Conservation (phyloP, 169 alveolate species). For the Plasmodium yoelii region DNA sequence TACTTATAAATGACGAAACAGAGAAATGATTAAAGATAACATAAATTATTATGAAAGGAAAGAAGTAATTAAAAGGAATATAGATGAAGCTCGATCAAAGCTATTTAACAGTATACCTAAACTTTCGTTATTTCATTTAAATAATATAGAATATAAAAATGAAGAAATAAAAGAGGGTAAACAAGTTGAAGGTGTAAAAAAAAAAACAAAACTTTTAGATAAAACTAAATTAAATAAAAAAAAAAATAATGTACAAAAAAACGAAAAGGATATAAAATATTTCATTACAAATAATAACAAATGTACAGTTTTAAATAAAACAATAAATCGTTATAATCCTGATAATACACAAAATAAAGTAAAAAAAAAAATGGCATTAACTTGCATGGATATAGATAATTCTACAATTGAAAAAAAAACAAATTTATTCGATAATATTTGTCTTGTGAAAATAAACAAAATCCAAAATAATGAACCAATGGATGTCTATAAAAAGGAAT, state of each 20-base stretch:
- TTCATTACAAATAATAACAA: not conserved
- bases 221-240: not conserved
- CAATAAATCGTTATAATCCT: too few relatives aligned
- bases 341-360: too few relatives aligned
- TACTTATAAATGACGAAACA: too few relatives aligned
- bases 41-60: not conserved
- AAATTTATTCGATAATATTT: too few relatives aligned
- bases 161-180: not conserved
- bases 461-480: not conserved
- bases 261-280: not conserved
- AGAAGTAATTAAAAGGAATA: not conserved
- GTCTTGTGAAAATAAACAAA: not conserved
- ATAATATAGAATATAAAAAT: not conserved
- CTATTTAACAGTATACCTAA: not conserved
- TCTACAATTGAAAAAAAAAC: too few relatives aligned
- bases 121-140: not conserved
- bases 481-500: not conserved
- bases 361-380: too few relatives aligned
- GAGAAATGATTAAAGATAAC: not conserved
- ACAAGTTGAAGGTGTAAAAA: not conserved
- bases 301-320: too few relatives aligned
- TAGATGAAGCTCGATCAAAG: not conserved
- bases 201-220: not conserved
- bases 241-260: slow-evolving; percentile 2
- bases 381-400: too few relatives aligned